A percentile compares a stretch with the other conserved stretches of the same genome.
Evolutionary conservation across 768 basidiomycete genomes (phyloP).

Genomic region (Tricholoma sp.): DNA sequence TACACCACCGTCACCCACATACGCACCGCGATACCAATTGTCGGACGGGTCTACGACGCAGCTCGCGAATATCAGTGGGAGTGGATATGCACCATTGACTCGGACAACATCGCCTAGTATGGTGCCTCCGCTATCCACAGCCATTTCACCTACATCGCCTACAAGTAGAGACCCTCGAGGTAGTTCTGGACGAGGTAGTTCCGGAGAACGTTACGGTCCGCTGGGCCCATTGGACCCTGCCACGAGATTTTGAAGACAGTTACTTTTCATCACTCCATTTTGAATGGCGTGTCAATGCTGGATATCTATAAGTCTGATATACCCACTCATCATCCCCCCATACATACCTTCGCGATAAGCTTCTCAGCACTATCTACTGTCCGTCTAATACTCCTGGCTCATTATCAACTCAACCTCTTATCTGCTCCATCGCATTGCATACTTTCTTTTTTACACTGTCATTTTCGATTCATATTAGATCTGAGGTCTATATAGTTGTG

Average conservation of each 20-base stretch:
- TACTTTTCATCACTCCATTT: conserved; percentile 16
- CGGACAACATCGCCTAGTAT: conserved; percentile 43
- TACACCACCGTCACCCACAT: conserved; percentile 41
- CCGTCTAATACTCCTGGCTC: conserved; percentile 26
- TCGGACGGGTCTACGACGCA: conserved; percentile 48
- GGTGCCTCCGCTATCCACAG: conserved; percentile 23
- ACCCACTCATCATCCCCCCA: conserved; percentile 30
- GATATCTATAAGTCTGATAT: conserved; percentile 34
- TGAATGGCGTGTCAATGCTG: conserved; percentile 18
- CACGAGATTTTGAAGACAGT: conserved; percentile 38
- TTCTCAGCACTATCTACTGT: conserved; percentile 16
- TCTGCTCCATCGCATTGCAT: conserved; percentile 15
- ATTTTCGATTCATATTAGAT: conserved; percentile 9
- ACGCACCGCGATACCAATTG: conserved; percentile 57
- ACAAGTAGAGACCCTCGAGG: conserved; percentile 17
- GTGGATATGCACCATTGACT: conserved; percentile 54
- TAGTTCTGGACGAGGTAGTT: conserved; percentile 17
- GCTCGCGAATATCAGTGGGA: conserved; percentile 34
- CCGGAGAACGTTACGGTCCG: conserved; percentile 44
- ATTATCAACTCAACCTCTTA: conserved; percentile 7
- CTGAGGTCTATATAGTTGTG: conserved; percentile 5
- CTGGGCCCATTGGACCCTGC: conserved; percentile 60
- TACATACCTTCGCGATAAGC: conserved; percentile 26
- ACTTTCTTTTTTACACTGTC: conserved; percentile 6
- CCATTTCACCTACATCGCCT: conserved; percentile 37